These are phyloP conservation scores for Chaetomium sp. DNA, from an alignment of 2,329 filamentous ascomycete genomes.

Conservation along the genomic window DNA sequence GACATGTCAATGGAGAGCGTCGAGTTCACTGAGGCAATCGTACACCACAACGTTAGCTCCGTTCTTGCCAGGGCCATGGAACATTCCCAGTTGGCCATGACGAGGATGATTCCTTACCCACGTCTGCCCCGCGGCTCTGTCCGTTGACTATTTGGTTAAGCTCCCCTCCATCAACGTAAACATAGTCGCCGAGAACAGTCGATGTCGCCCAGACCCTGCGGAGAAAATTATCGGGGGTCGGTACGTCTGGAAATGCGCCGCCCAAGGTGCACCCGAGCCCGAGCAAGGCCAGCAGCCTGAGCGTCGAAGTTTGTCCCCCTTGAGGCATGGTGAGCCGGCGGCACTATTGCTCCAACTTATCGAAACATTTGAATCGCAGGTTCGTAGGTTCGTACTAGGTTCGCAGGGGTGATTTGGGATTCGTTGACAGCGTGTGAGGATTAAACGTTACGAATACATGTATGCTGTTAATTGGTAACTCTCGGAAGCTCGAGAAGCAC, in stretches of 20 bases:
- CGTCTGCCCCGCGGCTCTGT: background rate
- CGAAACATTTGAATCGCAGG: background rate
- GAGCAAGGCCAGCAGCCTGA: constrained; percentile 5
- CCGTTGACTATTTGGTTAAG: constrained; percentile 22
- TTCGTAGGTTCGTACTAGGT: background rate
- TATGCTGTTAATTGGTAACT: too few species aligned
- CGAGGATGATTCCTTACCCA: background rate
- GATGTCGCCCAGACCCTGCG: constrained; percentile 11
- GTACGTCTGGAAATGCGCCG: constrained; percentile 16
- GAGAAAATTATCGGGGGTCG: constrained; percentile 19
- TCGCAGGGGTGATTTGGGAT: background rate
- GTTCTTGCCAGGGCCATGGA: too few species aligned
- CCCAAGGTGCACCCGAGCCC: background rate
- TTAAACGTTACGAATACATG: too few species aligned
- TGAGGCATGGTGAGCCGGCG: background rate
- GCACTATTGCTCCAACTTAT: background rate
- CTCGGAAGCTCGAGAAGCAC: background rate
- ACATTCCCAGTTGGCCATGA: background rate
- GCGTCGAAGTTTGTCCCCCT: background rate
- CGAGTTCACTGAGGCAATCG: constrained; percentile 24
- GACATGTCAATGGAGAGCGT: constrained; percentile 33
- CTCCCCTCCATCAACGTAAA: constrained; percentile 32
- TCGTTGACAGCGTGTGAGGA: background rate
- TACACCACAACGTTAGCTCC: background rate
- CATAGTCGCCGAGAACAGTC: constrained; percentile 26